Evolutionary conservation across 2,329 filamentous ascomycete species (phyloP).

Genomic region (Sclerotinia spermophila): DNA sequence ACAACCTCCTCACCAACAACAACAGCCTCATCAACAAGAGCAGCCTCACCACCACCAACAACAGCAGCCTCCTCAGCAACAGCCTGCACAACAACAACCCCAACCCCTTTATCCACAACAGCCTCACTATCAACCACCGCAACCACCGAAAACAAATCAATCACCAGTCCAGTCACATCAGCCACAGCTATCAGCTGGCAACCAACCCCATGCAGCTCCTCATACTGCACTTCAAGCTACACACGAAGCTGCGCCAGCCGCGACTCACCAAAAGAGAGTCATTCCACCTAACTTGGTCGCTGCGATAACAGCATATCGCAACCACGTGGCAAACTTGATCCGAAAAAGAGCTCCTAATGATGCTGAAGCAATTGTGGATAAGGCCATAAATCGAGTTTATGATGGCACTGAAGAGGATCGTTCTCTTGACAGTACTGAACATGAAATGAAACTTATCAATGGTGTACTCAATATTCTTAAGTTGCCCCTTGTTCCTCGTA

Average conservation of each 20-base stretch:
- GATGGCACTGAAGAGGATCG: slow-evolving; percentile 27
- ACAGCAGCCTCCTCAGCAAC: slow-evolving; percentile 14
- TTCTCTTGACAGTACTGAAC: slow-evolving; percentile 25
- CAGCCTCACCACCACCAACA: neutral
- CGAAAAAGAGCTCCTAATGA: slow-evolving; percentile 24
- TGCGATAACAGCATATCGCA: slow-evolving; percentile 32
- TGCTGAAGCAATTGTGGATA: slow-evolving; percentile 34
- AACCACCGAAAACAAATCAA: slow-evolving; percentile 13
- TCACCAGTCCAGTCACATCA: neutral
- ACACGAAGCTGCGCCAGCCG: neutral
- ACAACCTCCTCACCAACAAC: slow-evolving; percentile 4
- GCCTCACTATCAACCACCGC: slow-evolving; percentile 18
- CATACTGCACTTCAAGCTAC: neutral
- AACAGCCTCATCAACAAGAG: neutral
- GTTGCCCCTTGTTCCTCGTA: slow-evolving; percentile 6
- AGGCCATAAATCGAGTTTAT: slow-evolving; percentile 35
- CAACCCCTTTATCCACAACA: slow-evolving; percentile 17
- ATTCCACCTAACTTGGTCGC: neutral
- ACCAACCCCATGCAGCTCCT: slow-evolving; percentile 4
- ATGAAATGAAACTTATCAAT: slow-evolving; percentile 32
- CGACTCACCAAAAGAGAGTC: neutral
- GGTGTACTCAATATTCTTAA: slow-evolving; percentile 19
- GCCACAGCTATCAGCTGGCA: slow-evolving; percentile 1
- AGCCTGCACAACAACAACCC: slow-evolving; percentile 12
- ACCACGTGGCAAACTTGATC: slow-evolving; percentile 22